phyloP scores from a whole-genome alignment of 371 early-diverging fungal genomes.

The Mortierella sp. region DNA sequence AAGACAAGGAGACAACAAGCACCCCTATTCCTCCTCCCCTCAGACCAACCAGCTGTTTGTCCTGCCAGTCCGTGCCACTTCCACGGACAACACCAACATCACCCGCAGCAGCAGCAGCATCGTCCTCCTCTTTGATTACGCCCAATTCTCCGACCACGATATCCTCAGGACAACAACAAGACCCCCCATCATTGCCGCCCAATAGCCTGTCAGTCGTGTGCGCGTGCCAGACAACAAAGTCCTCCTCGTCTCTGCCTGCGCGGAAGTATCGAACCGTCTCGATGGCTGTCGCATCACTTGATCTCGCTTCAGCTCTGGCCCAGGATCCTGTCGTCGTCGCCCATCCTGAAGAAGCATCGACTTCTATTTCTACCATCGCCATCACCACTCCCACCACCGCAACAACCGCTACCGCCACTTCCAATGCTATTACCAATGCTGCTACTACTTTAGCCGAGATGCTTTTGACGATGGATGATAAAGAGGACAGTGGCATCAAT shows the following conservation, averaged over 20 bases:
- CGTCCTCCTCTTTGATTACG: background rate
- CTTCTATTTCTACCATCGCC: background rate
- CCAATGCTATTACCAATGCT: background rate
- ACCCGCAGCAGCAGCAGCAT: conserved; percentile 1
- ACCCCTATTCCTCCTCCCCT: conserved; percentile 18
- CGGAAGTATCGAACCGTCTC: conserved; percentile 35
- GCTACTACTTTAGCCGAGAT: background rate
- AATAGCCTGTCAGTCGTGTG: background rate
- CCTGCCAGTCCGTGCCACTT: conserved; percentile 22
- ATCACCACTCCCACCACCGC: background rate
- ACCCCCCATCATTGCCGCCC: background rate
- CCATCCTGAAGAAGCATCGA: background rate
- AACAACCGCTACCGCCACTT: background rate
- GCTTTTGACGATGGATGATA: background rate
- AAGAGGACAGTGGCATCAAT: background rate
- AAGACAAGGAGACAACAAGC: background rate
- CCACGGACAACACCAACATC: background rate
- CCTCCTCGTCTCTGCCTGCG: conserved; percentile 9
- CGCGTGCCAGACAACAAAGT: background rate
- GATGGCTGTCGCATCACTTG: conserved; percentile 30
- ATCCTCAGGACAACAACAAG: conserved; percentile 5
- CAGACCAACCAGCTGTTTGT: conserved; percentile 3
- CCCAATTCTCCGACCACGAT: conserved; percentile 8
- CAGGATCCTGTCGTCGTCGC: background rate
- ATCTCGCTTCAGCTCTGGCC: conserved; percentile 17